A percentile compares a stretch with the other conserved stretches of the same genome.
Evolutionary conservation across 2,329 filamentous ascomycete species (phyloP).

Genomic region (Metarhizium rileyi): DNA sequence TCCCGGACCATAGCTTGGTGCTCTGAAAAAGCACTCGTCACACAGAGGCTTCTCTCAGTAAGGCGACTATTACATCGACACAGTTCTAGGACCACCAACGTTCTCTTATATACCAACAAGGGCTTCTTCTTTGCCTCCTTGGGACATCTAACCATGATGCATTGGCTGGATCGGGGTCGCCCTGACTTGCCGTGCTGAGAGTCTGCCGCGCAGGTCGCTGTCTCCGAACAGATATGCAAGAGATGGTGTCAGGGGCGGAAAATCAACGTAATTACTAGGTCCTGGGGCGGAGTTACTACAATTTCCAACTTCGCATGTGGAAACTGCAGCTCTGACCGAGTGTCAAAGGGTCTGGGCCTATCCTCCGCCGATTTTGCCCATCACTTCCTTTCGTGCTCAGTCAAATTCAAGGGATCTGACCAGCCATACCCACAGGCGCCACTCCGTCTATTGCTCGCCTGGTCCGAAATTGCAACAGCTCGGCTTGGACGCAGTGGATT

Average conservation of each 20-base stretch:
- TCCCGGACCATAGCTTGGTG: too few relatives aligned
- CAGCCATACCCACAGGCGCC: not conserved
- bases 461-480: not conserved
- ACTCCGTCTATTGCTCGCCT: not conserved
- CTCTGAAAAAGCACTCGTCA: too few relatives aligned
- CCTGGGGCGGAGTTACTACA: too few relatives aligned
- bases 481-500: too few relatives aligned
- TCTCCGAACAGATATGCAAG: not conserved
- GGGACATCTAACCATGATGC: not conserved
- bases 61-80: too few relatives aligned
- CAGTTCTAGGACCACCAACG: too few relatives aligned
- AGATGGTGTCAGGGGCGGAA: not conserved
- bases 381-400: not conserved
- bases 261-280: not conserved
- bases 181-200: not conserved
- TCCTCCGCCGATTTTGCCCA: not conserved
- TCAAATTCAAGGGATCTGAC: not conserved
- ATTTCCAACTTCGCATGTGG: too few relatives aligned
- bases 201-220: not conserved
- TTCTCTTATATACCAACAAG: too few relatives aligned
- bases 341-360: not conserved
- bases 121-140: too few relatives aligned
- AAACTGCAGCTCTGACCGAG: not conserved
- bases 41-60: too few relatives aligned
- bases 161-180: not conserved